Base-by-base conservation (phyloP, 345 rosid species). In the Odontarrhena argentea region DNA sequence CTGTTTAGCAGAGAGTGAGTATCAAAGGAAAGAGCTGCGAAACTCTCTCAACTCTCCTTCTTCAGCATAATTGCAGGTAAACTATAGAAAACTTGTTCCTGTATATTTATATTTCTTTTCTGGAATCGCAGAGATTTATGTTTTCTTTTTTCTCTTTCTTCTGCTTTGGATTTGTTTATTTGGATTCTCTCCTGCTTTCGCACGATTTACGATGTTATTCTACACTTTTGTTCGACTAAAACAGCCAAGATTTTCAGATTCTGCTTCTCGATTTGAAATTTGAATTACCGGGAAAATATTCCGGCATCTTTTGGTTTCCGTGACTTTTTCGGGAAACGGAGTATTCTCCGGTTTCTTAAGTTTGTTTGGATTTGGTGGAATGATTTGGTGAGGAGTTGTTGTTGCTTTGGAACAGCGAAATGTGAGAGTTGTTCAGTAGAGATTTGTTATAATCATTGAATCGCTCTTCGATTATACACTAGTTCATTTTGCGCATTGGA, bases 141-240 rank as follows among this genome's bases (percentile, higher is more conserved):
- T 59, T 50, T 18, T 61, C 3, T 5, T 25, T 36, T 57, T 35
- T 73, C 15, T 57, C 13, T 70, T 55, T 10, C 14, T 14, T 46
- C 35, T 11, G n/a, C 32, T 34, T 12, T 48, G 68, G 43, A 54
- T 62, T 66, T 73, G 67, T 73, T 73, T 66, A 73, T 73, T 18
- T 66, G 15, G 66, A 57, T 18, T 66, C 53, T 47, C 61, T 65
- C 40, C 57, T 63, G 7, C 7, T 52, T n/a, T 26, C 22, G 55
- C 71, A 60, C 77, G 68, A 46, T 37, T 67, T 41, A 28, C 73
- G 73, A 73, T 66, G 51, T 28, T 66, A 46, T 46, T 57, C 63
- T 44, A 54, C 72, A 45, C 49, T 13, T 52, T 67, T 51, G 71
- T 73, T 65, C 40, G 51, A 37, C 63, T 43, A 46, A 56, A 11